Evolutionary conservation across 352 stramenopile species (phyloP), one percentile per base, ranked within the genome.

Genomic region (Phytophthora pluvialis): DNA sequence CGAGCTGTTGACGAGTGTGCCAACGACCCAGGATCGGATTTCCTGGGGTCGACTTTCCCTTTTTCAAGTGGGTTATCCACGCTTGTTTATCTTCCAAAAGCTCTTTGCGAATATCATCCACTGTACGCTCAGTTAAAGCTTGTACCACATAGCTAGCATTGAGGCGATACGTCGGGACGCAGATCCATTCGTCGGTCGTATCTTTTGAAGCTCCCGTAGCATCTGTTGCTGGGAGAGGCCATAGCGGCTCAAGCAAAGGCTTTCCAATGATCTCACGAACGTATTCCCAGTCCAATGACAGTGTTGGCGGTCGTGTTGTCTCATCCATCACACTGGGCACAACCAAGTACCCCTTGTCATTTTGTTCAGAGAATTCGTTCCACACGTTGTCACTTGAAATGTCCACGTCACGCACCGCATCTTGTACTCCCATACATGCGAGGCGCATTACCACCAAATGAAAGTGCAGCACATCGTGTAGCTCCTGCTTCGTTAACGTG

Each of bases 261-360:
- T 84, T 80, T 5, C 61, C 48, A 5, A 93, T 77, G 13, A 94
- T 88, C 10, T 91, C 72, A 13, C 54, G 63, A 5, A 94, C 38
- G 58, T 89, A 89, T 1, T 71, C 62, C 87, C 87, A 95, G 46
- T 94, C 84, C 3, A 93, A 72, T 11, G 60, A 68, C 25, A 73
- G 35, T 13, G 60, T 55, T 9, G 62, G 31, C 4, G 70, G 48
- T 45, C 70, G 35, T 25, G 26, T 64, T 5, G 70, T 55, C 5
- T 69, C 53, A 53, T 79, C 56, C 33, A 75, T 4, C 25, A 75
- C 44, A n/a, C 77, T 85, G 13, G 87, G 83, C 1, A 93, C 83
- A 29, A 96, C 85, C 31, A 96, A 43, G 53, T 96, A 96, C 3
- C 88, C 88, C 47, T 96, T 96, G 73, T 96, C 88, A 50, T 96